These are phyloP conservation scores for Rhizophagus sp. DNA, from an alignment of 192 early-diverging fungal genomes.

Conservation along the genomic window DNA sequence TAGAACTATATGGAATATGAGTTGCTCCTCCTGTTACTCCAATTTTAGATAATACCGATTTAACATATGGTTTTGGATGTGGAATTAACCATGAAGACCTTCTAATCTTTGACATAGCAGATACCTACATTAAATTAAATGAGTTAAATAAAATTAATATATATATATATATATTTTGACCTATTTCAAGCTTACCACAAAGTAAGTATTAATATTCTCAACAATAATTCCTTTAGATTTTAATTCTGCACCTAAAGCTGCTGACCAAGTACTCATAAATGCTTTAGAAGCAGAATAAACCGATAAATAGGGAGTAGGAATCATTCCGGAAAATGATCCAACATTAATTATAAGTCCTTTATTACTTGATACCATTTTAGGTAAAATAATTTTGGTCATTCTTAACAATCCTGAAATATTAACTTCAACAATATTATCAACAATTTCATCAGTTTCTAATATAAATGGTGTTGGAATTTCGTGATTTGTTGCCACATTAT, in stretches of 20 bases:
- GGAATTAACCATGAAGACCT: conserved; percentile 80
- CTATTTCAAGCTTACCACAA: conserved; percentile 62
- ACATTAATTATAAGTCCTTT: conserved; percentile 88
- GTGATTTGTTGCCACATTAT: conserved; percentile 95
- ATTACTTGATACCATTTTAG: conserved; percentile 77
- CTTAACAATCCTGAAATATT: conserved; percentile 84
- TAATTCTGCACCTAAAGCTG: conserved; percentile 84
- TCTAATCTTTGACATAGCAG: conserved; percentile 93
- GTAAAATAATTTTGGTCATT: conserved; percentile 77
- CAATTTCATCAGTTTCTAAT: conserved; percentile 65
- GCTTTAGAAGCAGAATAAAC: conserved; percentile 94
- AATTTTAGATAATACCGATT: conserved; percentile 65
- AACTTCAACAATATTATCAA: conserved; percentile 79
- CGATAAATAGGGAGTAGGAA: conserved; percentile 82
- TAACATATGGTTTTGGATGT: conserved; percentile 77
- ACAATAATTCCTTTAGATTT: conserved; percentile 72
- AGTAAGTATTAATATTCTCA: conserved; percentile 93
- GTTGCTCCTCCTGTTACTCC: conserved; percentile 68
- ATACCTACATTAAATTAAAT: conserved; percentile 32
- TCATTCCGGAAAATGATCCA: conserved; percentile 86
- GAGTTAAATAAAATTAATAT: background rate
- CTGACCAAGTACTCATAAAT: conserved; percentile 87
- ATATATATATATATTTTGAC: background rate
- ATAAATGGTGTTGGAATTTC: conserved; percentile 86
- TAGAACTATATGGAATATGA: conserved; percentile 58